Conservation (phyloP, 73 alveolate genomes). For the Stentor roeselii region DNA sequence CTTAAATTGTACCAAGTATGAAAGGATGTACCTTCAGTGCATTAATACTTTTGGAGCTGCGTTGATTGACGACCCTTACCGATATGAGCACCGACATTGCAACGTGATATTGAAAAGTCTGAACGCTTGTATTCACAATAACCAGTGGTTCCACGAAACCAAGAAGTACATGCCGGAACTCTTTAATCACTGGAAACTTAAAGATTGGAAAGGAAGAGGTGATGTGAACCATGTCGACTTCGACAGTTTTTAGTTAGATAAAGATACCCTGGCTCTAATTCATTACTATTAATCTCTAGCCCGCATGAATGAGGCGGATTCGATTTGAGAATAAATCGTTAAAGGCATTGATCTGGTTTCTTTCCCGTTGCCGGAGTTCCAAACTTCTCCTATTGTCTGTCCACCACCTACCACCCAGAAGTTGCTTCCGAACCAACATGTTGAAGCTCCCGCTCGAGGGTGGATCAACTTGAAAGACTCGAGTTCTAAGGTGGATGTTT, state of each 20-base stretch:
- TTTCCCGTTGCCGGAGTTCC: not conserved
- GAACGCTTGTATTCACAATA: not conserved
- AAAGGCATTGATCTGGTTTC: not conserved
- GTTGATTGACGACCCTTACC: not conserved
- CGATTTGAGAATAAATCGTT: not conserved
- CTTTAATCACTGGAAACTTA: conserved; percentile 17
- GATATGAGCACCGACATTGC: conserved; percentile 6
- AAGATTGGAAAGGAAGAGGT: conserved; percentile 8
- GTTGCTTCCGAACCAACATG: not conserved
- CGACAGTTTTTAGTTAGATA: not conserved
- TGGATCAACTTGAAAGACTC: not conserved
- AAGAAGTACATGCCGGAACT: conserved; percentile 22
- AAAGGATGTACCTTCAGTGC: conserved; percentile 26
- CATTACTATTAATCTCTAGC: not conserved
- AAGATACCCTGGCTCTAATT: too few relatives aligned
- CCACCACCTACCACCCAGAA: conserved; percentile 22
- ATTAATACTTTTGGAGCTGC: conserved; percentile 26
- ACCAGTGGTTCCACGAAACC: conserved; percentile 29
- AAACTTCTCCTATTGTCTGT: not conserved
- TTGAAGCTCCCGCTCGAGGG: conserved; percentile 22
- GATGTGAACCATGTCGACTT: not conserved
- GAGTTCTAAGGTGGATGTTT: not conserved
- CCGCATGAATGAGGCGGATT: not conserved
- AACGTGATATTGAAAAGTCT: not conserved
- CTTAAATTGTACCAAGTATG: conserved; percentile 20